Evolutionary conservation across 2,329 filamentous ascomycete species (phyloP).

Genomic region (Xylariales sp.): DNA sequence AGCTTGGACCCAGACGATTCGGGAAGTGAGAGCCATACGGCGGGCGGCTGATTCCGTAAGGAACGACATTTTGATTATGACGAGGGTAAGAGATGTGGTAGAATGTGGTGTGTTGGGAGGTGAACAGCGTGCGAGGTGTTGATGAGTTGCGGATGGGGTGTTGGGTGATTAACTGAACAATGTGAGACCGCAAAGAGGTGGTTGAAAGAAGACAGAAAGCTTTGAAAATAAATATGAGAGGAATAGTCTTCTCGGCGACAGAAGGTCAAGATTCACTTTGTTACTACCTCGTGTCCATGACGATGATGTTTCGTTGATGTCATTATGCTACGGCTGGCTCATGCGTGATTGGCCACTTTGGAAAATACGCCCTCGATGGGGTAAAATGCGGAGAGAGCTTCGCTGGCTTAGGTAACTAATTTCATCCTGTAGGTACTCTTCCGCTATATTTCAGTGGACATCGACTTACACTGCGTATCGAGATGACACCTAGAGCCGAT

Average conservation of each 20-base stretch:
- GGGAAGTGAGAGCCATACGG: conserved; percentile 54
- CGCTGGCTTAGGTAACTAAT: background rate
- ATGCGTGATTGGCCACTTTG: conserved; percentile 19
- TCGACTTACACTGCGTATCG: background rate
- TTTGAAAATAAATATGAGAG: conserved; percentile 7
- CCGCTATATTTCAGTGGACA: conserved; percentile 15
- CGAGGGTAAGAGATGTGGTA: background rate
- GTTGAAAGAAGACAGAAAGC: background rate
- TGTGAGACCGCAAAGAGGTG: background rate
- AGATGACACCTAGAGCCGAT: background rate
- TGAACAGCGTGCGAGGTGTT: background rate
- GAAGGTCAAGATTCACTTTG: background rate
- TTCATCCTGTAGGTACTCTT: conserved; percentile 5
- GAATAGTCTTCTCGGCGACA: background rate
- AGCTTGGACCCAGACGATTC: conserved; percentile 54
- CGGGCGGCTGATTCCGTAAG: conserved; percentile 60
- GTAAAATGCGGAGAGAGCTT: conserved; percentile 23
- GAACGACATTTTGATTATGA: conserved; percentile 60
- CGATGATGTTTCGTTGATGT: conserved; percentile 34
- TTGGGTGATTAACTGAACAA: background rate
- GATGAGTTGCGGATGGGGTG: background rate
- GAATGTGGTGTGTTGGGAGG: background rate
- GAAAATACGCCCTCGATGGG: conserved; percentile 3
- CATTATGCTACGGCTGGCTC: conserved; percentile 15
- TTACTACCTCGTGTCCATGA: conserved; percentile 2